A percentile compares a stretch with the other conserved stretches of the same genome.
phyloP scores from a whole-genome alignment of 768 basidiomycete genomes.

The Kwoniella bestiolae region DNA sequence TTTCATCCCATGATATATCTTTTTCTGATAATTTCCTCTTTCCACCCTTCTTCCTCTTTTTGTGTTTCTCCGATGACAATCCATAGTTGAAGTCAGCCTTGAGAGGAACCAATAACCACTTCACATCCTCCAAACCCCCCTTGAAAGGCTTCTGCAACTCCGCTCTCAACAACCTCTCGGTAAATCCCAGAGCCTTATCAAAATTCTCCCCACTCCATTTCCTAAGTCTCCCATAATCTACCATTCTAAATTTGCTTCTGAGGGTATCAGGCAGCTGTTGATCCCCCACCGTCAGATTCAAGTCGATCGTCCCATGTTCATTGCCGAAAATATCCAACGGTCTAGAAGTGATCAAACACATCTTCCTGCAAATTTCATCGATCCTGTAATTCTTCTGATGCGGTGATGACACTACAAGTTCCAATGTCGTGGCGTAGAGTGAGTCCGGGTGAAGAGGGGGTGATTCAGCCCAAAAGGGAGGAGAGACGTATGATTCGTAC shows the following conservation, averaged over 20 bases:
- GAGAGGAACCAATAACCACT: slow-evolving; percentile 41
- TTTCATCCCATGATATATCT: slow-evolving; percentile 44
- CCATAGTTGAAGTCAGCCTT: slow-evolving; percentile 5
- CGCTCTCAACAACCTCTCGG: slow-evolving; percentile 31
- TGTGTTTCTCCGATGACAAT: not conserved
- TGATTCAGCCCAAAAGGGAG: slow-evolving; percentile 30
- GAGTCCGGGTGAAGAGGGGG: slow-evolving; percentile 17
- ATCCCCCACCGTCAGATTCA: slow-evolving; percentile 6
- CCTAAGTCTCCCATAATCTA: slow-evolving; percentile 25
- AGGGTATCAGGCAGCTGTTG: slow-evolving; percentile 1
- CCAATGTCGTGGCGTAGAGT: slow-evolving; percentile 27
- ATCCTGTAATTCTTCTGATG: not conserved
- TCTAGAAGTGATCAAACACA: slow-evolving; percentile 31
- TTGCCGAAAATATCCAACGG: slow-evolving; percentile 23
- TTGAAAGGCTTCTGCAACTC: slow-evolving; percentile 24
- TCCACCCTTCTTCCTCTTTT: not conserved
- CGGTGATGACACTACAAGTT: slow-evolving; percentile 13
- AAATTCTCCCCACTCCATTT: slow-evolving; percentile 28
- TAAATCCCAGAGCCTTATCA: slow-evolving; percentile 22
- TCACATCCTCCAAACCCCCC: slow-evolving; percentile 6
- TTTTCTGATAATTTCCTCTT: slow-evolving; percentile 10
- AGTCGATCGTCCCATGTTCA: slow-evolving; percentile 6
- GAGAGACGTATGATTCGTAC: slow-evolving; percentile 3
- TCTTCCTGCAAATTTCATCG: slow-evolving; percentile 14
- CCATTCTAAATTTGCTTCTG: slow-evolving; percentile 18